These are phyloP conservation scores for Botrytis porri DNA, from an alignment of 2,329 filamentous ascomycete species.

Conservation along the genomic window DNA sequence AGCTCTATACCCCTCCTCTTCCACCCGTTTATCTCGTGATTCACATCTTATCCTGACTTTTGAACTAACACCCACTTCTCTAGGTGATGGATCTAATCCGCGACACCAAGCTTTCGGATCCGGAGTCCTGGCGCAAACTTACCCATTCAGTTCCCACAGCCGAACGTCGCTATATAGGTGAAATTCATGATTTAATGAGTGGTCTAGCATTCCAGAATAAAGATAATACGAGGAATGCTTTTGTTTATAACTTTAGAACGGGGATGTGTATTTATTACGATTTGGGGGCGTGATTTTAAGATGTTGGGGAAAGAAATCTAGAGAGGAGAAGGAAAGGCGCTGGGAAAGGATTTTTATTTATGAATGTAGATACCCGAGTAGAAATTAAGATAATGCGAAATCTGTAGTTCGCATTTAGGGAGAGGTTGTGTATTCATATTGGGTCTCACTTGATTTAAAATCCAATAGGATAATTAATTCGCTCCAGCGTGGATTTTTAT, in stretches of 20 bases:
- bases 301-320: neutral
- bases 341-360: neutral
- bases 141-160: constrained; percentile 74
- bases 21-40: too few relatives aligned
- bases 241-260: constrained; percentile 89
- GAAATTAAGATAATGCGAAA: neutral
- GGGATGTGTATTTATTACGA: constrained; percentile 85
- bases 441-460: neutral
- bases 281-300: constrained; percentile 45
- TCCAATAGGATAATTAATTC: neutral
- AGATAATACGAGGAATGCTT: constrained; percentile 66
- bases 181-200: constrained; percentile 74
- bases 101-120: constrained; percentile 71
- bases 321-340: neutral
- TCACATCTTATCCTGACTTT: neutral
- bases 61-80: neutral
- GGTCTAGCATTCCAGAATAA: constrained; percentile 59
- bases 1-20: neutral
- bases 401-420: neutral
- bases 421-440: neutral
- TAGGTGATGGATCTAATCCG: constrained; percentile 64
- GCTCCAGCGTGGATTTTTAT: neutral
- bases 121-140: constrained; percentile 78
- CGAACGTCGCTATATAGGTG: constrained; percentile 77
- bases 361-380: constrained; percentile 15